A percentile compares a stretch with the other conserved stretches of the same genome.
phyloP scores from a whole-genome alignment of 805 yeast species.

The Candida schatavii region DNA sequence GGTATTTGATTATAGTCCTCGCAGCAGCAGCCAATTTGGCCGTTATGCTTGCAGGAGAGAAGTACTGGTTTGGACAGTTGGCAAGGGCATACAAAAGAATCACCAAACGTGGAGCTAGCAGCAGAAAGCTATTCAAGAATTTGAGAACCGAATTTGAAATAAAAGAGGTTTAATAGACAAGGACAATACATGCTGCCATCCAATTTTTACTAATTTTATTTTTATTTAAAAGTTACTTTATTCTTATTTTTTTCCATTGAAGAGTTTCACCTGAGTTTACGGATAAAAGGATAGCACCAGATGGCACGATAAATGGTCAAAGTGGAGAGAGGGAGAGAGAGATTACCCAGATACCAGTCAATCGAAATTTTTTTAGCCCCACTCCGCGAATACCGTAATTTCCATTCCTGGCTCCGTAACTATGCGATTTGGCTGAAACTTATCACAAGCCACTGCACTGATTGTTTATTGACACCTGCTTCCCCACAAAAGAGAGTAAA shows the following conservation, averaged over 20 bases:
- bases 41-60: constrained; percentile 45
- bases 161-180: constrained; percentile 1
- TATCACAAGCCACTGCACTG: too few species aligned
- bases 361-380: too few species aligned
- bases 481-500: too few species aligned
- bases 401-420: too few species aligned
- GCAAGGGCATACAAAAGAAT: constrained; percentile 38
- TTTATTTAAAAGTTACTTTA: too few species aligned
- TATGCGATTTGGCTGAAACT: too few species aligned
- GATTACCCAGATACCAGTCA: too few species aligned
- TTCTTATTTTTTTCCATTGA: neutral
- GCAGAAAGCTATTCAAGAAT: constrained; percentile 42
- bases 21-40: constrained; percentile 50
- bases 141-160: constrained; percentile 20
- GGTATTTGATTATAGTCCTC: constrained; percentile 50
- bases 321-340: too few species aligned
- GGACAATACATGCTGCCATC: neutral
- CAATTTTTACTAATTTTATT: neutral
- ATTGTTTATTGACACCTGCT: too few species aligned
- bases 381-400: too few species aligned
- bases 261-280: neutral
- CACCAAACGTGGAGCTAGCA: constrained; percentile 22
- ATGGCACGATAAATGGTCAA: too few species aligned
- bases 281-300: too few species aligned
- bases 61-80: constrained; percentile 37